phyloP scores from a whole-genome alignment of 1,284 basidiomycete species.

The Apiotrichum brassicae region DNA sequence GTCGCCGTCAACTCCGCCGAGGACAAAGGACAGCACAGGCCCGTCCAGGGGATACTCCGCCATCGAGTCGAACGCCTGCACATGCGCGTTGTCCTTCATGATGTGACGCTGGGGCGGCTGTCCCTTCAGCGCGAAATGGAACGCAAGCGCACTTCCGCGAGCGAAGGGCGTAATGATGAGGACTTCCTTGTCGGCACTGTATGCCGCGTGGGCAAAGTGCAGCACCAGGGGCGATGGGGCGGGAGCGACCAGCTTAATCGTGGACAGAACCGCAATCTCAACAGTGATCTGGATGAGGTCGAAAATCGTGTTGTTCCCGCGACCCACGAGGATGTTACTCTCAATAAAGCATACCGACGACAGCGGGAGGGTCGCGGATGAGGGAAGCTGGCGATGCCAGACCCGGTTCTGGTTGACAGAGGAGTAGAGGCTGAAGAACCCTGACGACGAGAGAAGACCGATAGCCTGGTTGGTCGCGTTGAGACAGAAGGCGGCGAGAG shows the following conservation, averaged over 20 bases:
- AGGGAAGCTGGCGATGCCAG: slow-evolving; percentile 37
- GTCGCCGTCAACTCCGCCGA: slow-evolving; percentile 16
- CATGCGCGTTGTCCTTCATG: slow-evolving; percentile 4
- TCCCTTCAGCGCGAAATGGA: slow-evolving; percentile 37
- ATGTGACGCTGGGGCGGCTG: slow-evolving; percentile 25
- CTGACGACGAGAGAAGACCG: slow-evolving; percentile 28
- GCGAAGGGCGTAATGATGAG: slow-evolving; percentile 33
- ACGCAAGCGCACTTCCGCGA: slow-evolving; percentile 28
- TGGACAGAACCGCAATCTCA: slow-evolving; percentile 31
- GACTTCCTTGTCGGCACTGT: slow-evolving; percentile 24
- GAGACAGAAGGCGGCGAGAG: slow-evolving; percentile 33
- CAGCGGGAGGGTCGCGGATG: slow-evolving; percentile 14
- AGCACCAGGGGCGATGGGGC: slow-evolving; percentile 10
- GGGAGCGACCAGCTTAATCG: slow-evolving; percentile 29
- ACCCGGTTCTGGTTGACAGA: slow-evolving; percentile 29
- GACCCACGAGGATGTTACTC: slow-evolving; percentile 36
- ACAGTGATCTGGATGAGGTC: slow-evolving; percentile 40
- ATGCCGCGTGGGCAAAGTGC: slow-evolving; percentile 31
- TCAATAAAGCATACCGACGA: slow-evolving; percentile 37
- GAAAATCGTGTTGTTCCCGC: slow-evolving; percentile 29
- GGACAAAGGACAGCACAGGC: slow-evolving; percentile 23
- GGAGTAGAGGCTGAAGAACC: slow-evolving; percentile 32
- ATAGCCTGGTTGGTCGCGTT: slow-evolving; percentile 37
- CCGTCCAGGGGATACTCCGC: slow-evolving; percentile 29
- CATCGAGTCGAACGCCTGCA: slow-evolving; percentile 25